A percentile compares a stretch with the other conserved stretches of the same genome.
Conservation (phyloP, 176 grass and related monocot genomes). For the Elaeis guineensis region DNA sequence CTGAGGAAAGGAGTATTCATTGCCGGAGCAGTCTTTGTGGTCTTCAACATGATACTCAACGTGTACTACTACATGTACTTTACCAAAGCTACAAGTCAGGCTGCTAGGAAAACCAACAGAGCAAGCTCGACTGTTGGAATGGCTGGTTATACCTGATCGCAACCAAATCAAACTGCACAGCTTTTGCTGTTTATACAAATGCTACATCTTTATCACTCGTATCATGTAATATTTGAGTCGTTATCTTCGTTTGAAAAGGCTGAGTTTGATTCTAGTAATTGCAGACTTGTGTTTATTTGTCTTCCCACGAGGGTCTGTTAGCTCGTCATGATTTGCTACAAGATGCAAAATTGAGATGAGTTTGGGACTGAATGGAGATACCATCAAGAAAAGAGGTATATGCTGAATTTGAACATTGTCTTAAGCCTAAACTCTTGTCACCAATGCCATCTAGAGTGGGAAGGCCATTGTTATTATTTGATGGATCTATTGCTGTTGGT, state of each 20-base stretch:
- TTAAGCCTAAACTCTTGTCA: no score
- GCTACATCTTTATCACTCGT: background rate
- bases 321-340: no score
- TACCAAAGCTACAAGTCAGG: slow-evolving; percentile 56
- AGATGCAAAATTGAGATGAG: no score
- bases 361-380: no score
- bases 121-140: slow-evolving; percentile 42
- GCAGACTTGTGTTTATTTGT: no score
- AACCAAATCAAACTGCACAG: background rate
- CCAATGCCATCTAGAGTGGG: no score
- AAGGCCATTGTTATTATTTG: no score
- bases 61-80: slow-evolving; percentile 99
- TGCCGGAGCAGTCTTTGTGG: slow-evolving; percentile 63
- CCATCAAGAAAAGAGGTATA: no score
- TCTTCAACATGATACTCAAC: slow-evolving; percentile 76
- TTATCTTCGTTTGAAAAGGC: background rate
- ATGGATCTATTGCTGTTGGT: no score
- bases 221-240: background rate
- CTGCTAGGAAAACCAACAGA: slow-evolving; percentile 45
- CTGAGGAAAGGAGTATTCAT: slow-evolving; percentile 90
- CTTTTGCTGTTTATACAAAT: background rate
- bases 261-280: no score
- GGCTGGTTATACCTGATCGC: slow-evolving; percentile 60
- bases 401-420: no score
- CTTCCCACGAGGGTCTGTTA: no score